Conservation (phyloP, 345 rosid genomes). For the Gossypium anomalum region DNA sequence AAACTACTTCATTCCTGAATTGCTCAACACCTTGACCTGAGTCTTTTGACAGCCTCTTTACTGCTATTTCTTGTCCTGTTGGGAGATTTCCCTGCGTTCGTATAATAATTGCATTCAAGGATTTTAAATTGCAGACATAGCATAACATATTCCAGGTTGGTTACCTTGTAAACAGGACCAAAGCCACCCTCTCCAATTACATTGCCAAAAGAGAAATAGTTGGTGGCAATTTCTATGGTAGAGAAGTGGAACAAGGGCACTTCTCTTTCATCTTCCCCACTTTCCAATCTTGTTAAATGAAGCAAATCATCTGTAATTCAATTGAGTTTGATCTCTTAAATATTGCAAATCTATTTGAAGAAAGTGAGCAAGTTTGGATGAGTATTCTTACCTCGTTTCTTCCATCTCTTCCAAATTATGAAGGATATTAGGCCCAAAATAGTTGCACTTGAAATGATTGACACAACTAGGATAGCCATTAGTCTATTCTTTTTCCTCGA, state of each 20-base stretch:
- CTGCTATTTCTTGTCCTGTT: conserved; percentile 27
- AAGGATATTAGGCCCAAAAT: not conserved
- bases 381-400: not conserved
- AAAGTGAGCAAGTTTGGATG: not conserved
- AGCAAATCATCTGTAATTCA: not conserved
- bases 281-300: not conserved
- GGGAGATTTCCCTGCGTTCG: conserved; percentile 22
- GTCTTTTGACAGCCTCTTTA: conserved; percentile 25
- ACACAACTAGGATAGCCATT: not conserved
- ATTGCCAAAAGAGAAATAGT: not conserved
- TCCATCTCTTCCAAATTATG: not conserved
- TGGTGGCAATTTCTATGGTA: not conserved
- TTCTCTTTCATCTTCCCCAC: not conserved
- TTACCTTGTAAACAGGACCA: conserved; percentile 18
- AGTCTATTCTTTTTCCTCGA: not conserved
- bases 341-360: not conserved
- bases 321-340: not conserved
- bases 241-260: not conserved
- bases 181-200: conserved; percentile 7
- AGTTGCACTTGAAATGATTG: not conserved
- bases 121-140: not conserved
- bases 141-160: not conserved
- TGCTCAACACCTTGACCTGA: conserved; percentile 28
- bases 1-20: conserved; percentile 26
- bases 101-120: not conserved